phyloP scores from a whole-genome alignment of 192 early-diverging fungal species.

The Rhizoclosmatium sp. region DNA sequence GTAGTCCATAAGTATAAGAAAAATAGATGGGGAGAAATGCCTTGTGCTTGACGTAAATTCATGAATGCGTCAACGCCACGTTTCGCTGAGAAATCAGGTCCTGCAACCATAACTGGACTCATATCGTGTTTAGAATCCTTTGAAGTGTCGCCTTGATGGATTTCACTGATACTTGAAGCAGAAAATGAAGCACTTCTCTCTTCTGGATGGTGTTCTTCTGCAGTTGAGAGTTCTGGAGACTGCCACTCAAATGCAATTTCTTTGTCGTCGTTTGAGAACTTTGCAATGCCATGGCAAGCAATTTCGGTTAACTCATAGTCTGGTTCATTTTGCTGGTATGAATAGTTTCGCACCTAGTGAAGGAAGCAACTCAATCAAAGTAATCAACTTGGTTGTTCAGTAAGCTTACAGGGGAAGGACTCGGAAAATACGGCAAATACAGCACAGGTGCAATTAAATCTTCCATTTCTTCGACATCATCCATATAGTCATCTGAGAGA shows the following conservation, averaged over 20 bases:
- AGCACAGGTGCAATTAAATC: neutral
- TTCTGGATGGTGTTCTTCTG: neutral
- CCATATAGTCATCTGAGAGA: neutral
- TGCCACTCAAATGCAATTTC: neutral
- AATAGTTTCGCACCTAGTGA: too few relatives aligned
- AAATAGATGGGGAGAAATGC: neutral
- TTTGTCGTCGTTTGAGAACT: neutral
- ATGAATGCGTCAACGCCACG: slow-evolving; percentile 20
- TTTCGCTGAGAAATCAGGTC: slow-evolving; percentile 2
- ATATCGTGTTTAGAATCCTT: neutral
- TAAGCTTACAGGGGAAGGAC: too few relatives aligned
- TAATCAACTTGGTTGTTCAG: too few relatives aligned
- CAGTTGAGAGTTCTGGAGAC: neutral
- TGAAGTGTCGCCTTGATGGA: neutral
- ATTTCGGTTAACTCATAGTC: too few relatives aligned
- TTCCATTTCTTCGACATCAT: neutral
- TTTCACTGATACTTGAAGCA: neutral
- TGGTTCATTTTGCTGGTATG: too few relatives aligned
- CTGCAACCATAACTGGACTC: neutral
- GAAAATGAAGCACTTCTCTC: neutral
- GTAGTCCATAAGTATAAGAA: neutral
- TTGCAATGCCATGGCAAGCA: neutral
- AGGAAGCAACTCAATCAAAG: too few relatives aligned
- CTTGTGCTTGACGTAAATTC: slow-evolving; percentile 1
- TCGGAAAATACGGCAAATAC: neutral